Conservation (phyloP, 1,284 basidiomycete genomes). For the Vanrija sp. region DNA sequence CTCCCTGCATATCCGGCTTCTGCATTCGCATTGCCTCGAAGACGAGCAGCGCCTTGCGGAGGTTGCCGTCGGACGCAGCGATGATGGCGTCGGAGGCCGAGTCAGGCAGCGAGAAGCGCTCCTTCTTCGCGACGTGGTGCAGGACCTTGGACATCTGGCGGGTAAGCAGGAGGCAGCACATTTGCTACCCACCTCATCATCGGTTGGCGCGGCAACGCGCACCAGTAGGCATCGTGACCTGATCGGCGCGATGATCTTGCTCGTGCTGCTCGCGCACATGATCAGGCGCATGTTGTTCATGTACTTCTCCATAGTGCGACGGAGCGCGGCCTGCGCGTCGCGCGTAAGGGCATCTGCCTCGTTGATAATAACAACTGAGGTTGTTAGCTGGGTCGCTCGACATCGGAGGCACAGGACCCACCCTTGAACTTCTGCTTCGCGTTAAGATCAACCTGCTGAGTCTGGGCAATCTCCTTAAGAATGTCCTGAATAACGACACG, state of each 20-base stretch:
- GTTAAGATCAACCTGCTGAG: constrained; percentile 93
- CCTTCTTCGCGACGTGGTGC: constrained; percentile 73
- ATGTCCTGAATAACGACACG: constrained; percentile 94
- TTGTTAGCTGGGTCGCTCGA: constrained; percentile 1
- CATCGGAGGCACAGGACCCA: constrained; percentile 37
- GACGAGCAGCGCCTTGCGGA: constrained; percentile 90
- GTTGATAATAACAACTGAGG: constrained; percentile 89
- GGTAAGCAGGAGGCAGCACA: not conserved
- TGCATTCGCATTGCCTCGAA: constrained; percentile 97
- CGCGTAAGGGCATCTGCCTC: constrained; percentile 92
- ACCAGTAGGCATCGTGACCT: constrained; percentile 90
- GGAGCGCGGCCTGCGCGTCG: constrained; percentile 93
- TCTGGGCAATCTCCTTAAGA: constrained; percentile 97
- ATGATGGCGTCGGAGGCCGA: constrained; percentile 71
- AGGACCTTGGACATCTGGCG: constrained; percentile 75
- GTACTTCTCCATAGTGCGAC: constrained; percentile 99
- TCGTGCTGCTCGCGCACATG: constrained; percentile 95
- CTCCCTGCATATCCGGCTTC: constrained; percentile 69
- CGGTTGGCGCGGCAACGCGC: constrained; percentile 81
- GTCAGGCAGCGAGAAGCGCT: constrained; percentile 74
- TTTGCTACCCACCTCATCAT: constrained; percentile 60
- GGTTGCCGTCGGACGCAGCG: constrained; percentile 78
- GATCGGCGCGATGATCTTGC: constrained; percentile 95
- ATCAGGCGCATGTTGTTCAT: constrained; percentile 97
- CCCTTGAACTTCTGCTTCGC: constrained; percentile 97